Percentiles rank a stretch among this genome's conserved stretches.
phyloP scores from a whole-genome alignment of 2,329 filamentous ascomycete genomes.

The Ploettnerulaceae sp. region DNA sequence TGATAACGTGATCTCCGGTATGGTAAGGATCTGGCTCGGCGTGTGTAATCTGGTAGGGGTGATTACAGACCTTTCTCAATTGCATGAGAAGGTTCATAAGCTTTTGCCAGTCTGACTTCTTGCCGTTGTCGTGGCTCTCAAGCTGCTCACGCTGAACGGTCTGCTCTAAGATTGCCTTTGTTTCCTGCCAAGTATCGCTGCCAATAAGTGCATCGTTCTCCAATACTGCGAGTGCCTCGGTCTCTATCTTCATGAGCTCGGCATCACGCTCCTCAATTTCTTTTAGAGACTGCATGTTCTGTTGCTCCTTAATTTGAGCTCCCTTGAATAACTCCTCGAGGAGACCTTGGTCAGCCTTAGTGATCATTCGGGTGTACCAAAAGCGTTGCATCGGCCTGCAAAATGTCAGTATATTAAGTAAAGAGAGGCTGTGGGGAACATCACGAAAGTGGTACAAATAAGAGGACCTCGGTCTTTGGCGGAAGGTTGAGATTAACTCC shows the following conservation, averaged over 20 bases:
- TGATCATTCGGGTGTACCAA: slow-evolving; percentile 54
- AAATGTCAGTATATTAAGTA: neutral
- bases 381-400: slow-evolving; percentile 47
- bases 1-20: slow-evolving; percentile 74
- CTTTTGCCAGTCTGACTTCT: slow-evolving; percentile 41
- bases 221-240: slow-evolving; percentile 35
- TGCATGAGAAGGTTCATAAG: slow-evolving; percentile 95
- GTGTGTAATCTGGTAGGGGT: slow-evolving; percentile 56
- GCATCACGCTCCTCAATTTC: slow-evolving; percentile 37
- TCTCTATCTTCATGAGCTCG: slow-evolving; percentile 24
- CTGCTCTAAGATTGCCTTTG: slow-evolving; percentile 40
- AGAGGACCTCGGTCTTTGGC: slow-evolving; percentile 50
- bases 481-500: slow-evolving; percentile 51
- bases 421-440: neutral
- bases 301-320: slow-evolving; percentile 40
- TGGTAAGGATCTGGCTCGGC: slow-evolving; percentile 51
- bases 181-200: slow-evolving; percentile 43
- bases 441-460: slow-evolving; percentile 51
- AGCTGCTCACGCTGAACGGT: slow-evolving; percentile 35
- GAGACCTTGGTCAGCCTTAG: slow-evolving; percentile 45
- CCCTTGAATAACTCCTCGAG: slow-evolving; percentile 49
- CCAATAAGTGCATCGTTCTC: slow-evolving; percentile 30
- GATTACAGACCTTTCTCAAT: slow-evolving; percentile 86
- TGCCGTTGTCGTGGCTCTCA: slow-evolving; percentile 24
- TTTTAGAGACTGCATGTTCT: slow-evolving; percentile 32